Base-by-base conservation (phyloP, 176 grass and related monocot species). In the Zizania latifolia region DNA sequence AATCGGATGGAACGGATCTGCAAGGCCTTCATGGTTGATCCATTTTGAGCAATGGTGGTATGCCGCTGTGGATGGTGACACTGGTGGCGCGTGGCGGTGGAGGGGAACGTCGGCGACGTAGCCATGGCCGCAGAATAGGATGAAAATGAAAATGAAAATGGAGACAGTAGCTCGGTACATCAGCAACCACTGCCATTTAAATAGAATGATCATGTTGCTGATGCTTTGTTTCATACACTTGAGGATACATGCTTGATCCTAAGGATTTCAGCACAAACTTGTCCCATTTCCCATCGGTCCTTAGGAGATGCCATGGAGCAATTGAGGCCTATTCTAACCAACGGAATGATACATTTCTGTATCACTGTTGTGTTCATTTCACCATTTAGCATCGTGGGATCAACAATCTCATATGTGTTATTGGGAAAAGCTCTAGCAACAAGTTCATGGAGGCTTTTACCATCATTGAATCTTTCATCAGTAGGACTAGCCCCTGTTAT, bases 401-500 rank as follows among this genome's bases (percentile, higher is more conserved):
- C 75, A 10, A 83, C 70, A 44, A 80, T 32, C 41, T 76, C 73
- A 2, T 15, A 9, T 0, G 48, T 69, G 15, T 19, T 61, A 8
- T 19, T 14, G 8, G 55, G 54, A 34, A 63, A 81, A 14, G 40
- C 41, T 17, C 29, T 33, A 2, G 44, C 27, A 2, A 76, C 84
- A 28, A 80, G 43, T 0, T 39, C 83, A 5, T 68, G 78, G 17
- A 90, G 73, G 55, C 17, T 86, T 13, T 59, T 16, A 4, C 58
- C 65, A 3, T 19, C 54, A 0, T 54, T 76, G 28, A 89, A 85
- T 9, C 19, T 23, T 0, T 74, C 67, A 54, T 90, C 78, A 0
- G 83, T 82, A 0, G 83, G 87, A 2, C 61, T 37, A 50, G 23
- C 82, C 13, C 78, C 72, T 0, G 67, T 90, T 19, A 86, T 46